These are phyloP conservation scores for Asterophora parasitica DNA, from an alignment of 768 basidiomycete species.

Conservation along the genomic window DNA sequence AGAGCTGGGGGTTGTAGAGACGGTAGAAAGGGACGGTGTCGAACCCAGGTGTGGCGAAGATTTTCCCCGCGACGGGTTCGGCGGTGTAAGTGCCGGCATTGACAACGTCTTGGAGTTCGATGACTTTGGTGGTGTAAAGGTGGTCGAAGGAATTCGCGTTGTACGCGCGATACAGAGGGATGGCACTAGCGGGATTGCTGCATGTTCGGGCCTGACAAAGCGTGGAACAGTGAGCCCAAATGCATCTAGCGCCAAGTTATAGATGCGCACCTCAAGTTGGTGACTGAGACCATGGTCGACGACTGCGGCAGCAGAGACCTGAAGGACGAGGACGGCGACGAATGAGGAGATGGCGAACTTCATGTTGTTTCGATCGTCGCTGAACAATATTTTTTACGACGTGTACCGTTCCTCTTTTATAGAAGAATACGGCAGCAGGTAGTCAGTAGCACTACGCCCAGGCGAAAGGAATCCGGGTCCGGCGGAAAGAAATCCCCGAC, in stretches of 20 bases:
- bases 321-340: not conserved
- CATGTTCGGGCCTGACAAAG: not conserved
- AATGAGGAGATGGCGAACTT: not conserved
- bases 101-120: too few species aligned
- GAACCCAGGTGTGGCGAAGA: too few species aligned
- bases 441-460: too few species aligned
- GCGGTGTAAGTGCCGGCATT: too few species aligned
- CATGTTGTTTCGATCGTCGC: not conserved
- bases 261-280: not conserved
- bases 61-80: not conserved
- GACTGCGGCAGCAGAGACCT: not conserved
- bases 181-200: not conserved
- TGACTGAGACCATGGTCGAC: not conserved
- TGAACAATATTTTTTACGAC: too few species aligned
- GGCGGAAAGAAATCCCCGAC: too few species aligned
- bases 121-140: too few species aligned
- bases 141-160: too few species aligned
- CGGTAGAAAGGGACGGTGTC: too few species aligned
- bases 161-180: not conserved
- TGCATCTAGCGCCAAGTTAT: not conserved
- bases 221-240: not conserved
- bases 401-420: too few species aligned
- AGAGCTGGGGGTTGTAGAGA: not conserved
- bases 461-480: too few species aligned
- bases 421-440: too few species aligned